These are phyloP conservation scores for Plasmodium vivax DNA, from an alignment of 169 alveolate species.

Conservation along the genomic window DNA sequence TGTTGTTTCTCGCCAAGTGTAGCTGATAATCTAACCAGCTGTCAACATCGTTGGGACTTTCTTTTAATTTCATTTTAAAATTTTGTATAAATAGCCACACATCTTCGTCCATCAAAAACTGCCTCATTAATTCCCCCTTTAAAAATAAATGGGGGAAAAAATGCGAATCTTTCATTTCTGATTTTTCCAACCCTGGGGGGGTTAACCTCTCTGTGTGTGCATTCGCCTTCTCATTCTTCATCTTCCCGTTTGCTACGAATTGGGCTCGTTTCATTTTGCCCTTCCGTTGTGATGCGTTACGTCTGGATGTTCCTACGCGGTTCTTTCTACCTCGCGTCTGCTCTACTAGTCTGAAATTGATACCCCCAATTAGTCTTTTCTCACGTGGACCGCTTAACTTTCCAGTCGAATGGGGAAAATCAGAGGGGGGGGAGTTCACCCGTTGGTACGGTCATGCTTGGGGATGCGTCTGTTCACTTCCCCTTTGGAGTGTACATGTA, in stretches of 20 bases:
- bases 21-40: conserved; percentile 61
- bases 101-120: conserved; percentile 69
- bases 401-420: neutral
- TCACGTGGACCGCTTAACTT: neutral
- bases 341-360: neutral
- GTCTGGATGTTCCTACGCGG: neutral
- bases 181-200: conserved; percentile 1
- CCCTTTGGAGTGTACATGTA: neutral
- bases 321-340: neutral
- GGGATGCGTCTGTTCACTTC: neutral
- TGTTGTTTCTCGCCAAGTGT: conserved; percentile 18
- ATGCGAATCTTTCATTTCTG: conserved; percentile 24
- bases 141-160: conserved; percentile 36
- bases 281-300: neutral
- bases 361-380: neutral
- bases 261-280: conserved; percentile 18
- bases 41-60: conserved; percentile 38
- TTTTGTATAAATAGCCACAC: conserved; percentile 72
- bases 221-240: conserved; percentile 12
- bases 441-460: neutral
- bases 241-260: neutral
- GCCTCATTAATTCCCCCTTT: conserved; percentile 67
- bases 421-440: neutral
- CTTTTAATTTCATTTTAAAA: conserved; percentile 59
- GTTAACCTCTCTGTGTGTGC: neutral